These are phyloP conservation scores for Tricholoma flavovirens DNA, from an alignment of 768 basidiomycete genomes.

Conservation along the genomic window DNA sequence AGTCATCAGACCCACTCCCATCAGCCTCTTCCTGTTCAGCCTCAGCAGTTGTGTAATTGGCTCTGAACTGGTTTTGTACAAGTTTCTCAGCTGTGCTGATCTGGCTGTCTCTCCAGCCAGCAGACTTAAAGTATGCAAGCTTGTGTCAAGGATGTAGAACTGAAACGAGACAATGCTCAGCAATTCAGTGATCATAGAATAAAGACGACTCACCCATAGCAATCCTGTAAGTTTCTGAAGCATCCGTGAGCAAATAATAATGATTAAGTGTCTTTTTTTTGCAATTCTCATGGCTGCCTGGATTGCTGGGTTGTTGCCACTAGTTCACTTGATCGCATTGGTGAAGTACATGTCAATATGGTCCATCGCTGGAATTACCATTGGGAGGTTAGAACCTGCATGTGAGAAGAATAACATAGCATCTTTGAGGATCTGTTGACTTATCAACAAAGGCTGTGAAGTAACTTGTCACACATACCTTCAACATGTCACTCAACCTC, in stretches of 20 bases:
- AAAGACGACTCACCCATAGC: conserved; percentile 32
- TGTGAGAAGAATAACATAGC: not conserved
- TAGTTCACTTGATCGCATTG: not conserved
- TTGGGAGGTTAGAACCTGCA: not conserved
- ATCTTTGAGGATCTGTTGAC: too few species aligned
- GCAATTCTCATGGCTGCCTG: conserved; percentile 16
- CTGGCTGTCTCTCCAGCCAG: not conserved
- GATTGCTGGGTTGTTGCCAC: too few species aligned
- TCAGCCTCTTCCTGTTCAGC: not conserved
- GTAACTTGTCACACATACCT: too few species aligned
- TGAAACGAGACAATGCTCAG: conserved; percentile 20
- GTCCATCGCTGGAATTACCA: not conserved
- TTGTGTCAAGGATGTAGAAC: conserved; percentile 13
- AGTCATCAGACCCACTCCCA: not conserved
- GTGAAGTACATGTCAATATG: not conserved
- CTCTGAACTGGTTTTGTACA: conserved; percentile 16
- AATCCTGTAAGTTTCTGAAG: conserved; percentile 26
- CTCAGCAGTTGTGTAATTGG: not conserved
- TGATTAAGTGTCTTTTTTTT: conserved; percentile 23
- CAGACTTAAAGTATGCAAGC: not conserved
- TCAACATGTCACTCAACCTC: too few species aligned
- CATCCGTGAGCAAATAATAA: conserved; percentile 28
- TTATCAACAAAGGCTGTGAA: too few species aligned
- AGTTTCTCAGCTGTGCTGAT: not conserved
- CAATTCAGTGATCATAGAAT: not conserved